phyloP scores from a whole-genome alignment of 2,329 filamentous ascomycete genomes.

The Hymenoscyphus occultus region DNA sequence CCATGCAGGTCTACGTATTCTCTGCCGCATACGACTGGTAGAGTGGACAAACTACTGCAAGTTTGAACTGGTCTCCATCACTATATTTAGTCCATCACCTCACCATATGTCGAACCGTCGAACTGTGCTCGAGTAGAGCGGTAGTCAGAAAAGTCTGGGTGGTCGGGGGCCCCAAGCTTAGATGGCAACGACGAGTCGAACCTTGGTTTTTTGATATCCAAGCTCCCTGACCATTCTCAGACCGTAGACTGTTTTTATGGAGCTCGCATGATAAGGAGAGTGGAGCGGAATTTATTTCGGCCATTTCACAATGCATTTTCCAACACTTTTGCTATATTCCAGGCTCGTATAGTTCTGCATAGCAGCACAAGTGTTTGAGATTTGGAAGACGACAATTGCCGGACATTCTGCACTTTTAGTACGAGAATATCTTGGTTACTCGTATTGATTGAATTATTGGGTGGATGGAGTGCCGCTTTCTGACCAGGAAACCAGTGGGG shows the following conservation, averaged over 20 bases:
- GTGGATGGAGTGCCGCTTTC: conserved; percentile 4
- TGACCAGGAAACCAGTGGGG: not conserved
- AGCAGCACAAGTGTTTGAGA: not conserved
- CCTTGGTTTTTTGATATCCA: conserved; percentile 3
- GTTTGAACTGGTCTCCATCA: not conserved
- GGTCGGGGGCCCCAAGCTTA: not conserved
- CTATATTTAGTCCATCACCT: not conserved
- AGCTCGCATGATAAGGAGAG: not conserved
- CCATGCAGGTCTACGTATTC: not conserved
- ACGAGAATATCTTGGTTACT: not conserved
- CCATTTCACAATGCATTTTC: not conserved
- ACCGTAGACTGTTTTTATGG: not conserved
- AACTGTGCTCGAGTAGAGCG: not conserved
- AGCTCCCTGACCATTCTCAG: not conserved
- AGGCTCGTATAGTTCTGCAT: not conserved
- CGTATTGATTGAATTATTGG: not conserved
- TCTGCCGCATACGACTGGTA: no score
- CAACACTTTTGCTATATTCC: not conserved
- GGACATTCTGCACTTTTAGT: not conserved
- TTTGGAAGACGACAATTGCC: not conserved
- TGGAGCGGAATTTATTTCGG: not conserved
- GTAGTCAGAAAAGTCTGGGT: not conserved
- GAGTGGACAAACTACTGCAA: not conserved
- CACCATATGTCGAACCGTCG: no score
- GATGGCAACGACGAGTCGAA: not conserved